phyloP scores from a whole-genome alignment of 2,329 filamentous ascomycete species.

The Aspergillus aculeatus region DNA sequence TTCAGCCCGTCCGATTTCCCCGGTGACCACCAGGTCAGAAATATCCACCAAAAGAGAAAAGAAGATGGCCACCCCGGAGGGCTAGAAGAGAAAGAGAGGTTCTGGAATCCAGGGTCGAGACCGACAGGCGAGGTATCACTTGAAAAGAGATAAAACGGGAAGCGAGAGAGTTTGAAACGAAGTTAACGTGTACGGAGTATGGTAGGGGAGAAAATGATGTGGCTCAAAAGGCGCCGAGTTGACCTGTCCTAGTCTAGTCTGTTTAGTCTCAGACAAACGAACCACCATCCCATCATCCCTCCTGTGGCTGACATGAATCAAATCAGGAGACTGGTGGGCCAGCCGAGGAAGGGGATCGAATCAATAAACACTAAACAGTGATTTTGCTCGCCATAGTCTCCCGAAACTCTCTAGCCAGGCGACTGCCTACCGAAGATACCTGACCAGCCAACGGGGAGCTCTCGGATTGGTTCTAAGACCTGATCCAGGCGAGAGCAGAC shows the following conservation, averaged over 20 bases:
- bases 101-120: not conserved
- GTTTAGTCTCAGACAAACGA: slow-evolving; percentile 5
- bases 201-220: slow-evolving; percentile 3
- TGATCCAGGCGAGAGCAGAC: not conserved
- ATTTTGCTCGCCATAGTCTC: slow-evolving; percentile 16
- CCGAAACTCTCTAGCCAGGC: slow-evolving; percentile 12
- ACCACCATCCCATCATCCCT: not conserved
- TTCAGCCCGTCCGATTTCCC: slow-evolving; percentile 17
- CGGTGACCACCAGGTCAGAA: slow-evolving; percentile 11
- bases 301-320: slow-evolving; percentile 17
- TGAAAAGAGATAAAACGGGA: not conserved
- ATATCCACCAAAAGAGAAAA: not conserved
- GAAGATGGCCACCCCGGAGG: not conserved
- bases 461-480: slow-evolving; percentile 17
- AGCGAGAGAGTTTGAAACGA: slow-evolving; percentile 10
- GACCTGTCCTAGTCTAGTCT: not conserved
- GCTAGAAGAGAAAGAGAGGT: not conserved
- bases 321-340: slow-evolving; percentile 16
- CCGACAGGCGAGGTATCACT: not conserved
- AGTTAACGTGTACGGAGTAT: slow-evolving; percentile 1
- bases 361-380: slow-evolving; percentile 20
- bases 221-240: not conserved
- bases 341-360: slow-evolving; percentile 10
- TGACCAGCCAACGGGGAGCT: slow-evolving; percentile 13
- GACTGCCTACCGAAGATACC: slow-evolving; percentile 13